Conservation (phyloP, 139 green algal species). For the Micractinium conductrix region DNA sequence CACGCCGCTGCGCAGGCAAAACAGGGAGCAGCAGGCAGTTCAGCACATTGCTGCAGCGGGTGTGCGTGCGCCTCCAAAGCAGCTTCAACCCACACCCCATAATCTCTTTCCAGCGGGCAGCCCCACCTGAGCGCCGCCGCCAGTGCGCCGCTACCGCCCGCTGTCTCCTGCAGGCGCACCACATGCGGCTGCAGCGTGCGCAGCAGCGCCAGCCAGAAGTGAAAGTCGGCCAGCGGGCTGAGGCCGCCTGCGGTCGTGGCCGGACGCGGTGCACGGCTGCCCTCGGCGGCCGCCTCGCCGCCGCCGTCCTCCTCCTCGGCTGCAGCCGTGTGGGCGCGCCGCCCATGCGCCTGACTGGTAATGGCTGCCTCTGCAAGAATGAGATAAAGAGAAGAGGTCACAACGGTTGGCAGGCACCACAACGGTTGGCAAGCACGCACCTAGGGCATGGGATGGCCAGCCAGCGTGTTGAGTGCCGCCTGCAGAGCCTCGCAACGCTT, state of each 20-base stretch:
- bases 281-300: neutral
- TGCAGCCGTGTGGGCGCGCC: neutral
- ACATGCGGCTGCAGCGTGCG: constrained; percentile 14
- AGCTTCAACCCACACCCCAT: no score
- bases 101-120: no score
- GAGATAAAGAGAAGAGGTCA: neutral
- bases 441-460: neutral
- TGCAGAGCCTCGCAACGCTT: no score
- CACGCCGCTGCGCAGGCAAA: neutral
- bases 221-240: constrained; percentile 33
- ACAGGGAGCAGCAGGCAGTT: neutral
- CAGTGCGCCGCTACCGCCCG: neutral
- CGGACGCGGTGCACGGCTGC: no score
- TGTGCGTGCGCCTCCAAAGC: no score
- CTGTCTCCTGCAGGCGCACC: neutral
- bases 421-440: neutral
- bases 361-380: constrained; percentile 13
- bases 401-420: neutral
- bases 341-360: neutral
- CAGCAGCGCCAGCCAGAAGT: constrained; percentile 31
- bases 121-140: neutral
- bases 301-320: neutral
- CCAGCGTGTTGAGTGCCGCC: no score
- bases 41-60: no score
- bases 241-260: neutral